Conservation (phyloP, 2,329 filamentous ascomycete species). For the Colletotrichum gigasporum region DNA sequence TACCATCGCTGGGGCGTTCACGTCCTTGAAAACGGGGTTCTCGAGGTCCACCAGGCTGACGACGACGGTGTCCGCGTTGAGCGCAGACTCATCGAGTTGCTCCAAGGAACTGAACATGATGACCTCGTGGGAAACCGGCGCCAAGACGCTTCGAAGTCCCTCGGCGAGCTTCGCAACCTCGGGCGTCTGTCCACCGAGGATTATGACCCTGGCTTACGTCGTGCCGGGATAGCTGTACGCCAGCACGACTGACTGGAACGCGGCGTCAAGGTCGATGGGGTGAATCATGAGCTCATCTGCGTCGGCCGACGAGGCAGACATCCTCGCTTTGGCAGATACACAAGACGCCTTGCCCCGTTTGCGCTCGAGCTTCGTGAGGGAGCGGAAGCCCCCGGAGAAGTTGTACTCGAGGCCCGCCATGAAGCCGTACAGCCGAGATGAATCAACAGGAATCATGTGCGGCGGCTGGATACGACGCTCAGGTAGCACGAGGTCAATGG, state of each 20-base stretch:
- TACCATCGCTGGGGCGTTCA: constrained; percentile 41
- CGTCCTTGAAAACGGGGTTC: constrained; percentile 39
- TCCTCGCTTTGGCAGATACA: neutral
- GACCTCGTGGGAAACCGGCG: neutral
- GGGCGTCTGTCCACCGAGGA: neutral
- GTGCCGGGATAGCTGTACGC: constrained; percentile 41
- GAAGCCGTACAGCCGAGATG: constrained; percentile 23
- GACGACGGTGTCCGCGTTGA: neutral
- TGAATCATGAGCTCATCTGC: constrained; percentile 38
- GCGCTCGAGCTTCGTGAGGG: constrained; percentile 26
- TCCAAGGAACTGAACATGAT: neutral
- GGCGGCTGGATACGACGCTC: neutral
- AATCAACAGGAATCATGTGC: neutral
- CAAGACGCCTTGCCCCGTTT: no score
- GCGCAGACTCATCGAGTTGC: neutral
- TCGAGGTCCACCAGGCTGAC: constrained; percentile 21
- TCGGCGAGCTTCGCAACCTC: neutral
- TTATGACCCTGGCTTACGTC: neutral
- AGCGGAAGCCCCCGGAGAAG: constrained; percentile 29
- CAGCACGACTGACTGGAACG: constrained; percentile 42
- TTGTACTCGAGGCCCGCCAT: constrained; percentile 31
- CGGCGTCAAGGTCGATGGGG: constrained; percentile 41
- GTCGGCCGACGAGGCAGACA: neutral
- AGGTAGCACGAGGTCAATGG: neutral
- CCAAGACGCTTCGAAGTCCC: neutral